Conservation (phyloP, 768 basidiomycete genomes). For the Tephrocybe sp. region DNA sequence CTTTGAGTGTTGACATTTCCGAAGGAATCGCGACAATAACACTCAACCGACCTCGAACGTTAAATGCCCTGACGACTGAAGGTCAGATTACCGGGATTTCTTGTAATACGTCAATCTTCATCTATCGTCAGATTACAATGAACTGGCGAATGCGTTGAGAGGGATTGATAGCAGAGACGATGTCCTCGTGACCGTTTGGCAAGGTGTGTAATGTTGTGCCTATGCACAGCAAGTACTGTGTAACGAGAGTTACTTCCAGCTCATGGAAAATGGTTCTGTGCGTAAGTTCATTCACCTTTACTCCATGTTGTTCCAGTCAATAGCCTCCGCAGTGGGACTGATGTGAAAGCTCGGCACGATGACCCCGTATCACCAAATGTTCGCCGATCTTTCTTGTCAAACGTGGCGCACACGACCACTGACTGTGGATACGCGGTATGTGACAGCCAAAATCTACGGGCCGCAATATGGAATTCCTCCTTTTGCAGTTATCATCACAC, state of each 20-base stretch:
- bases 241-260: constrained; percentile 31
- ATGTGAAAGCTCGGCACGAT: constrained; percentile 39
- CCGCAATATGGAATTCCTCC: background rate
- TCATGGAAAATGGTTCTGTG: constrained; percentile 70
- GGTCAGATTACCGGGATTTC: constrained; percentile 27
- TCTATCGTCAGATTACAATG: constrained; percentile 53
- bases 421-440: constrained; percentile 66
- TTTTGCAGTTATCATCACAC: constrained; percentile 60
- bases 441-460: background rate
- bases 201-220: constrained; percentile 38
- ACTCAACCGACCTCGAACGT: constrained; percentile 53
- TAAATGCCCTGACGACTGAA: constrained; percentile 59
- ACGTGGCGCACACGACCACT: constrained; percentile 49
- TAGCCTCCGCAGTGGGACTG: constrained; percentile 46
- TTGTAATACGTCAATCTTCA: background rate
- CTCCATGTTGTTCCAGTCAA: background rate
- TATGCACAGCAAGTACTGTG: background rate
- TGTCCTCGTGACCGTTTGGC: constrained; percentile 65
- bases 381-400: constrained; percentile 46
- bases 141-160: constrained; percentile 54
- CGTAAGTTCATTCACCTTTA: constrained; percentile 40
- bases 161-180: constrained; percentile 58
- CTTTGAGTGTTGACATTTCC: constrained; percentile 45
- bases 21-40: constrained; percentile 68
- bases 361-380: constrained; percentile 23